Conservation (phyloP, 345 rosid genomes). For the Syzygium aqueum region DNA sequence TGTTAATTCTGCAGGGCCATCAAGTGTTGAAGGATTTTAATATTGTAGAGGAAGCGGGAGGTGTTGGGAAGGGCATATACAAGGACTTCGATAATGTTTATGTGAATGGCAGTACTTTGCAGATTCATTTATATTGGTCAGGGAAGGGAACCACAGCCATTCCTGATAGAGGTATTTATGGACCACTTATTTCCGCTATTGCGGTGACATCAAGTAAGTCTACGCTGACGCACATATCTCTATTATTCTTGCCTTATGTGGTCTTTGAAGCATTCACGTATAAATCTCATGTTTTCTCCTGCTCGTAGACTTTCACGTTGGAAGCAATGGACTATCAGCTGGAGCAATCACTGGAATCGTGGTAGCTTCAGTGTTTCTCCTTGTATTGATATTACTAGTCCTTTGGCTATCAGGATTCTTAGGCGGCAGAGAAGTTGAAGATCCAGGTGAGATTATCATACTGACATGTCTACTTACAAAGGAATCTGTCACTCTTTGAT, state of each 20-base stretch:
- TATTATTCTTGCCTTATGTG: not conserved
- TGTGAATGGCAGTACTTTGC: constrained; percentile 58
- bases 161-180: constrained; percentile 63
- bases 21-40: constrained; percentile 45
- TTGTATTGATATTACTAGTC: constrained; percentile 26
- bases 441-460: constrained; percentile 33
- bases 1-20: constrained; percentile 34
- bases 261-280: not conserved
- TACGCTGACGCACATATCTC: not conserved
- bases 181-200: constrained; percentile 91
- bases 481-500: not conserved
- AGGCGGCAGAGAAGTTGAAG: constrained; percentile 44
- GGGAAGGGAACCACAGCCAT: constrained; percentile 78
- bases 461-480: not conserved
- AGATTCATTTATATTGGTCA: constrained; percentile 68
- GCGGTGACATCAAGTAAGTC: constrained; percentile 70
- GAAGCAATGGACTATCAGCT: constrained; percentile 41
- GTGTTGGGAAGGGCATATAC: constrained; percentile 35
- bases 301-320: constrained; percentile 58
- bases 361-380: constrained; percentile 31
- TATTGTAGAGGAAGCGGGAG: constrained; percentile 62
- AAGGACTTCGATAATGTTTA: constrained; percentile 14
- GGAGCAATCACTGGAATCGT: constrained; percentile 71
- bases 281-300: not conserved
- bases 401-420: constrained; percentile 45